phyloP scores from a whole-genome alignment of 768 basidiomycete genomes.

The Lentinus tigrinus region DNA sequence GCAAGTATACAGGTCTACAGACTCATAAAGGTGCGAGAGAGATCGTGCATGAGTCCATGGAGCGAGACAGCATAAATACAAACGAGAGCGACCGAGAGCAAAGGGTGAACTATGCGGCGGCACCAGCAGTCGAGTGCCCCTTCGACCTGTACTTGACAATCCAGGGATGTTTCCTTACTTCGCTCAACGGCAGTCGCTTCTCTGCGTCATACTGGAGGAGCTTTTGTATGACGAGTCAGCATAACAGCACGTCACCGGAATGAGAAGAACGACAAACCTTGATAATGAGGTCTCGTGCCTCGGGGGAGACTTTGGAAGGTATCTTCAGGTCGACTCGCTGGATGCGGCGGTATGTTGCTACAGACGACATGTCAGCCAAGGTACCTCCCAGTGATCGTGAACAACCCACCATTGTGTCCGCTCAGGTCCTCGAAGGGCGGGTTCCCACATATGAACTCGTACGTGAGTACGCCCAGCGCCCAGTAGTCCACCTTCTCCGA shows the following conservation, averaged over 20 bases:
- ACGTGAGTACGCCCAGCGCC: conserved; percentile 96
- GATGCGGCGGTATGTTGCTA: conserved; percentile 90
- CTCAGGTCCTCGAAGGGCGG: conserved; percentile 85
- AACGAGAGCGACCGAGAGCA: not conserved
- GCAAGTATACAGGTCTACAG: conserved; percentile 1
- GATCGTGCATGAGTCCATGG: conserved; percentile 9
- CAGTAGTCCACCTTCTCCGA: conserved; percentile 91
- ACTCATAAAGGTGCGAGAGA: not conserved
- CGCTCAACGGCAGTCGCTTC: conserved; percentile 67
- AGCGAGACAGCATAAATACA: not conserved
- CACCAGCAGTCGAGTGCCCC: conserved; percentile 27
- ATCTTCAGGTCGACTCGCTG: conserved; percentile 75
- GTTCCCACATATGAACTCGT: conserved; percentile 87
- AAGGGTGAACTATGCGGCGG: not conserved
- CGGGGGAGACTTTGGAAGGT: conserved; percentile 39
- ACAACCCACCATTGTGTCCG: conserved; percentile 66
- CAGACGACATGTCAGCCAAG: conserved; percentile 9
- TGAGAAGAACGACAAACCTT: conserved; percentile 31
- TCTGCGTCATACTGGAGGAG: conserved; percentile 82
- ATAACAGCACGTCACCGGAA: not conserved
- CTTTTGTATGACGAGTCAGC: conserved; percentile 37
- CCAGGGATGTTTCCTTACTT: conserved; percentile 86
- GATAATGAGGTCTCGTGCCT: conserved; percentile 47
- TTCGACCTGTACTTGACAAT: conserved; percentile 68
- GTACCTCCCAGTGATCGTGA: not conserved